phyloP scores from a whole-genome alignment of 2,329 filamentous ascomycete genomes.

The Colletotrichum musae region DNA sequence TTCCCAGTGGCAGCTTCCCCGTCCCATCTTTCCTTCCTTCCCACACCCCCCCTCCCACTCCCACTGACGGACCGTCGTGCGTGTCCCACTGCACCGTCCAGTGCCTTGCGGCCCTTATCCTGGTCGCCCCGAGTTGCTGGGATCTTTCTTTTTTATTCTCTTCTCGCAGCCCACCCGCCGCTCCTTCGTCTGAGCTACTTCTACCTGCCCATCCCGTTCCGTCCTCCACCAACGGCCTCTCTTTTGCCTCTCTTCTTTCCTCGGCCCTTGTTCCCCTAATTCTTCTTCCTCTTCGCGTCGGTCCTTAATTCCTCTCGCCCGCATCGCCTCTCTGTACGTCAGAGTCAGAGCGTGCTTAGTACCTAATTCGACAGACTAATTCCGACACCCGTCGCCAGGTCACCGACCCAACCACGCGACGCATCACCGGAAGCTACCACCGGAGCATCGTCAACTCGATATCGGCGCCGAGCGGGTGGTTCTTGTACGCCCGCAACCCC shows the following conservation, averaged over 20 bases:
- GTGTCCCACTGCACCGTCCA: not conserved
- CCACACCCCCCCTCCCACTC: not conserved
- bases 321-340: not conserved
- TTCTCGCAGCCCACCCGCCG: conserved; percentile 15
- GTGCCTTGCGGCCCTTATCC: conserved; percentile 11
- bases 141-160: conserved; percentile 30
- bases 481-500: conserved; percentile 12
- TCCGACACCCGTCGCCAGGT: not conserved
- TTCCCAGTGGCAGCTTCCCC: no score
- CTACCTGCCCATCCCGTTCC: conserved; percentile 24
- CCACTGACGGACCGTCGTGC: conserved; percentile 20
- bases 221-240: not conserved
- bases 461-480: conserved; percentile 24
- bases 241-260: not conserved
- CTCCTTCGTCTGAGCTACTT: conserved; percentile 19
- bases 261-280: not conserved
- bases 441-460: not conserved
- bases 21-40: conserved; percentile 4
- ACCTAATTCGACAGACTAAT: conserved; percentile 23
- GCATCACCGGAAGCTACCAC: not conserved
- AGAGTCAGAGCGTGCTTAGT: conserved; percentile 13
- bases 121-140: conserved; percentile 33
- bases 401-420: conserved; percentile 3
- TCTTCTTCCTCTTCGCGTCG: conserved; percentile 21
- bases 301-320: conserved; percentile 14